These are phyloP conservation scores for Immersiella caudata DNA, from an alignment of 495 filamentous ascomycete genomes.

Conservation along the genomic window DNA sequence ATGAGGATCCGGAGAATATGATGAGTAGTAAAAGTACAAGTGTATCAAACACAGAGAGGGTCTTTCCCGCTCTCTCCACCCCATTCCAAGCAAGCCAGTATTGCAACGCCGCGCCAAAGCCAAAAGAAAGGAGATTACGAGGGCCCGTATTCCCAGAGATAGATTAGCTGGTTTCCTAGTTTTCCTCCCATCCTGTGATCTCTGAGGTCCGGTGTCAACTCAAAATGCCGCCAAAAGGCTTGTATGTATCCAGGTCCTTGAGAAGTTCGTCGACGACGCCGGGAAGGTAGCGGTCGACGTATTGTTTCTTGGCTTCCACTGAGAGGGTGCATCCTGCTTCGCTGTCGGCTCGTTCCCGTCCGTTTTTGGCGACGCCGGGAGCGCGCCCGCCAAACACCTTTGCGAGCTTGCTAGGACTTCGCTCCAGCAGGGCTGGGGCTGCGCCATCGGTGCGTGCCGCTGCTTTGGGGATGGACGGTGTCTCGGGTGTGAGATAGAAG, in stretches of 20 bases:
- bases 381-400: conserved; percentile 48
- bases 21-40: background rate
- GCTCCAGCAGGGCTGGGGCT: conserved; percentile 56
- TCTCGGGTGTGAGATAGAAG: conserved; percentile 97
- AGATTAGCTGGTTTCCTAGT: background rate
- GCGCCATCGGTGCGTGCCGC: conserved; percentile 33
- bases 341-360: conserved; percentile 38
- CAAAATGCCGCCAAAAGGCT: conserved; percentile 62
- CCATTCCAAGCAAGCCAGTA: background rate
- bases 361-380: conserved; percentile 44
- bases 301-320: conserved; percentile 84
- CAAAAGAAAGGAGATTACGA: background rate
- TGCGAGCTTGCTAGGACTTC: conserved; percentile 72
- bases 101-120: background rate
- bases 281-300: conserved; percentile 74
- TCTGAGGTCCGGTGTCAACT: conserved; percentile 28
- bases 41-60: background rate
- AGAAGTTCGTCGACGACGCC: conserved; percentile 91
- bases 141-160: background rate
- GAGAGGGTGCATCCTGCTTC: conserved; percentile 57
- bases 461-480: conserved; percentile 56
- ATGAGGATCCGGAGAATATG: background rate
- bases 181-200: background rate
- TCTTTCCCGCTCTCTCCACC: background rate
- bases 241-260: conserved; percentile 82